Conservation (phyloP, 2,329 filamentous ascomycete genomes). For the Fusarium proliferatum region DNA sequence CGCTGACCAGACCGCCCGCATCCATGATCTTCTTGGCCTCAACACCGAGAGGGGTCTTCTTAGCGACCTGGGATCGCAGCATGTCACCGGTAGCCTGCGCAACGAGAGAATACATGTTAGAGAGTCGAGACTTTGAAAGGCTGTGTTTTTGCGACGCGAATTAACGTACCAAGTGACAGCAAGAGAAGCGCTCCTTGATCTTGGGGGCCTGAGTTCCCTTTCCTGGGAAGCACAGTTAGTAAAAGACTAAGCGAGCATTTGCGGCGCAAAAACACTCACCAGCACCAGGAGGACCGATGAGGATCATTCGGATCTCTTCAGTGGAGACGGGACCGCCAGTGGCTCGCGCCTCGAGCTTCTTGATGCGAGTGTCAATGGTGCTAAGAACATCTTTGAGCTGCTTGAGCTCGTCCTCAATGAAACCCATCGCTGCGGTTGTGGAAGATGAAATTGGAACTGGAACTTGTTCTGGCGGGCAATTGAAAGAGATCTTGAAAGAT, state of each 20-base stretch:
- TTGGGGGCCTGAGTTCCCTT: constrained; percentile 98
- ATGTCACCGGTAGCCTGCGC: constrained; percentile 95
- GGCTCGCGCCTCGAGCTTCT: constrained; percentile 82
- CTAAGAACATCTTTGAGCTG: constrained; percentile 86
- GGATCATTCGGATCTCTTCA: constrained; percentile 89
- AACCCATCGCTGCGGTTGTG: constrained; percentile 76
- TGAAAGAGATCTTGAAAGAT: constrained; percentile 26
- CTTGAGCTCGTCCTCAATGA: constrained; percentile 86
- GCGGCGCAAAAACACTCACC: constrained; percentile 68
- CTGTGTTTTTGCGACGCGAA: constrained; percentile 18
- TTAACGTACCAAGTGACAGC: constrained; percentile 88
- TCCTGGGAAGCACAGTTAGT: constrained; percentile 65
- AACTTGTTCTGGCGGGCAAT: constrained; percentile 31
- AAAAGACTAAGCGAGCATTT: not conserved
- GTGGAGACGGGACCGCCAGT: constrained; percentile 62
- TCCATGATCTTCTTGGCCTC: constrained; percentile 99
- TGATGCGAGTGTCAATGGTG: constrained; percentile 86
- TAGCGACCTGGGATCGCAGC: constrained; percentile 97
- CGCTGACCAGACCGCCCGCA: constrained; percentile 94
- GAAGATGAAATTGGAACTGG: constrained; percentile 32
- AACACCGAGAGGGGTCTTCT: constrained; percentile 93
- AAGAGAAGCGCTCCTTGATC: constrained; percentile 97
- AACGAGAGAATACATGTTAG: constrained; percentile 32
- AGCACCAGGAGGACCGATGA: constrained; percentile 97
- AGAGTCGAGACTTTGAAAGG: not conserved